Percentiles rank a stretch among this genome's conserved stretches.
Conservation (phyloP, 2,329 filamentous ascomycete species). For the Boeremia exigua region DNA sequence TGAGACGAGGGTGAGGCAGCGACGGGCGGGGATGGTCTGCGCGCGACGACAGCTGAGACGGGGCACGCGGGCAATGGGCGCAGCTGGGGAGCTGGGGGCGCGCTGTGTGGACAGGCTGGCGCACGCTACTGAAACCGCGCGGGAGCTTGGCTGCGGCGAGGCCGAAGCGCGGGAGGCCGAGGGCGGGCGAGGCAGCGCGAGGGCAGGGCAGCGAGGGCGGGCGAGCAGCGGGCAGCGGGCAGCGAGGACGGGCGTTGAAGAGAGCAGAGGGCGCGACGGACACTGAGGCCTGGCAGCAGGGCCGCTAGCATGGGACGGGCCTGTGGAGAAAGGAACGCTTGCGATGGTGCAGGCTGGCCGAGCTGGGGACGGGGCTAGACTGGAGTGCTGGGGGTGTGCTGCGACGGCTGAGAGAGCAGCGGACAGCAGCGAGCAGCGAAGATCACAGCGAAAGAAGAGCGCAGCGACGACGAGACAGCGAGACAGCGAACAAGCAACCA, state of each 20-base stretch:
- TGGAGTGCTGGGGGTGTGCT: no score
- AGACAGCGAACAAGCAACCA: no score
- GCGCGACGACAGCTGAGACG: conserved; percentile 29
- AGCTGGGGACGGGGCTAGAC: no score
- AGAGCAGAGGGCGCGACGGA: conserved; percentile 1
- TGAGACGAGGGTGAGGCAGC: conserved; percentile 42
- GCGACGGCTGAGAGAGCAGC: no score
- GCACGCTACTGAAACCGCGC: conserved; percentile 10
- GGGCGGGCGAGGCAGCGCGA: not conserved
- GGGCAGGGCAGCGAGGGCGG: not conserved
- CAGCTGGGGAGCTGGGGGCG: not conserved
- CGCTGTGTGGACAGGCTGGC: conserved; percentile 1
- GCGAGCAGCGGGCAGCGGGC: conserved; percentile 6
- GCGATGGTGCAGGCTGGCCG: no score
- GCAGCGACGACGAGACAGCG: no score
- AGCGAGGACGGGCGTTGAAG: not conserved
- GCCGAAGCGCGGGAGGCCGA: conserved; percentile 9
- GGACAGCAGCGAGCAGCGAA: no score
- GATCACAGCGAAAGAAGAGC: no score
- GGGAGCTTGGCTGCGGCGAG: conserved; percentile 33
- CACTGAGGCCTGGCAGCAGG: no score
- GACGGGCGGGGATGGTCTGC: conserved; percentile 13
- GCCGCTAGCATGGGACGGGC: not conserved
- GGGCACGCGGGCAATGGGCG: conserved; percentile 28
- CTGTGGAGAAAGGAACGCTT: no score